Evolutionary conservation across 2,329 filamentous ascomycete species (phyloP).

Genomic region (Annulohypoxylon truncatum): DNA sequence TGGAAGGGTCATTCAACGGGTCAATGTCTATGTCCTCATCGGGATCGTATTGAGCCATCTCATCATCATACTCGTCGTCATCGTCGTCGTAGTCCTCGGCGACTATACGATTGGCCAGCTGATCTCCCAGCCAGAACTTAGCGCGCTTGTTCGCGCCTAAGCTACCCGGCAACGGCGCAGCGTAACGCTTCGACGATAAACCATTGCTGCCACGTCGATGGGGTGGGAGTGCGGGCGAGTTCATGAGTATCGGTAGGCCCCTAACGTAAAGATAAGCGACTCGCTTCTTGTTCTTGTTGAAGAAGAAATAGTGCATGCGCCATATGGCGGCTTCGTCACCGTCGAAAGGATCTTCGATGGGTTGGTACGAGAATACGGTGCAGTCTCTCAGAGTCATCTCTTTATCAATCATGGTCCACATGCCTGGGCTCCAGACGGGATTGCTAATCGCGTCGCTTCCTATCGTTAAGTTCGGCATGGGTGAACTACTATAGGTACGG

Average conservation of each 20-base stretch:
- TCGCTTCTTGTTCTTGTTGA: constrained; percentile 90
- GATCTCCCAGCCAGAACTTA: constrained; percentile 86
- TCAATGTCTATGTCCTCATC: constrained; percentile 69
- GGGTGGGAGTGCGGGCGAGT: constrained; percentile 50
- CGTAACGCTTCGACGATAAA: constrained; percentile 48
- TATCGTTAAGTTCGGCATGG: constrained; percentile 52
- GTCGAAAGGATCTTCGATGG: constrained; percentile 89
- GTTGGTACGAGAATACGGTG: constrained; percentile 88
- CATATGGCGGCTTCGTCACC: constrained; percentile 94
- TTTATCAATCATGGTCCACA: constrained; percentile 93
- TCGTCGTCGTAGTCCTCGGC: constrained; percentile 60
- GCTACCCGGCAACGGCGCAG: constrained; percentile 45
- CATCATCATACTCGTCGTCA: constrained; percentile 52
- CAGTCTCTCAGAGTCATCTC: constrained; percentile 94
- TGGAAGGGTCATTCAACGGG: constrained; percentile 63
- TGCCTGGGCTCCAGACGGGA: constrained; percentile 84
- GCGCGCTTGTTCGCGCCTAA: constrained; percentile 80
- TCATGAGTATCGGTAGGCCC: constrained; percentile 78
- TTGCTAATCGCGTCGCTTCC: constrained; percentile 60
- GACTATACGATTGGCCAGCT: constrained; percentile 61
- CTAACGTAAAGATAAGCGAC: constrained; percentile 95
- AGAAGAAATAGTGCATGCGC: constrained; percentile 97
- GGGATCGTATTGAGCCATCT: constrained; percentile 66
- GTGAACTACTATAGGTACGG: constrained; percentile 52
- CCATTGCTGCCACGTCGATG: constrained; percentile 48